Base-by-base conservation (phyloP, 768 basidiomycete species). In the Lentinula edodes region DNA sequence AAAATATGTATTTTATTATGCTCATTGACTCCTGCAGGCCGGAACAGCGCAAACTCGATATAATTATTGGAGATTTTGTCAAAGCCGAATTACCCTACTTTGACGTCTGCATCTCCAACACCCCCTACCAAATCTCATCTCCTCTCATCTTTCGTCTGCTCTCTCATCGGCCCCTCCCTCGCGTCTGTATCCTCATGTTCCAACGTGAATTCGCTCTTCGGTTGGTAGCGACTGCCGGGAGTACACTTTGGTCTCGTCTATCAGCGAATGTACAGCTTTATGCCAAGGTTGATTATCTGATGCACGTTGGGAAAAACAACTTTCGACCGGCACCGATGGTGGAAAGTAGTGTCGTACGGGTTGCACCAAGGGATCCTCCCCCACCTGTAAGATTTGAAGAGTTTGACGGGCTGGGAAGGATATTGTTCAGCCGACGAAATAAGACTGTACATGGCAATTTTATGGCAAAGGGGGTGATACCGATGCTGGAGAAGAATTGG, bases 31-130 rank as follows among this genome's bases (percentile, higher is more conserved):
- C 10, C 32, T 36, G 23, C 68, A 99, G 95, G 70, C 94, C 97
- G 2, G 94, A 95, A 70, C 96, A 98, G 73, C 85, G 90, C 66
- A 96, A 96, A 70, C 85, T 99, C 1, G 92, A 97, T 65, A 88
- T 98, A 64, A 86, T 97, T 67, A 90, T 99, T 62, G 97, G 96
- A 53, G 97, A 99, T 74, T 98, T 98, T 71, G 92, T 98, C 70
- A 98, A 98, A 75, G 93, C 91, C n/a, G 92, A 95, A 58, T 79
- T 99, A 18, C 97, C 97, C 9, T 98, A 95, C 75, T 98, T 99
- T 63, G 96, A 98, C 74, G 97, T 97, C 60, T 98, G 96, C 80
- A 98, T 99, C 69, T 95, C 93, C 67, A 99, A 99, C 71, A 99
- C 97, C 0, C 97, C 97, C 0, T 99, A 98, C 74, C 95, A 98